Percentiles rank a stretch among this genome's conserved stretches.
These are phyloP conservation scores for Neurospora sp. DNA, from an alignment of 2,329 filamentous ascomycete genomes.

Conservation along the genomic window DNA sequence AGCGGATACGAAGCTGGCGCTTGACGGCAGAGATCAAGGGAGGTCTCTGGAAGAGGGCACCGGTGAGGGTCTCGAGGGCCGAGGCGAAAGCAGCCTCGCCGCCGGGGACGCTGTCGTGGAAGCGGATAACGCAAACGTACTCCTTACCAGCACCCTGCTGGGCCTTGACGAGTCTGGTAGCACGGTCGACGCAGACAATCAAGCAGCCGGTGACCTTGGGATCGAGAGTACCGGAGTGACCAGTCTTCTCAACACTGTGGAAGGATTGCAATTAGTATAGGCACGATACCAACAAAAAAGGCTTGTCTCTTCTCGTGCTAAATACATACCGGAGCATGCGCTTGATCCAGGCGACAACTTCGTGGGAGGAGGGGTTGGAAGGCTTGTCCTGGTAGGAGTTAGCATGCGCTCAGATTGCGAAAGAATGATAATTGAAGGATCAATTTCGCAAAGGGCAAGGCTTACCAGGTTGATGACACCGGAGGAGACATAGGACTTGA, in stretches of 20 bases:
- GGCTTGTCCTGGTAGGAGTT: slow-evolving; percentile 57
- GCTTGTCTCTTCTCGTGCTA: not conserved
- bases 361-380: slow-evolving; percentile 94
- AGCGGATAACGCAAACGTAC: slow-evolving; percentile 89
- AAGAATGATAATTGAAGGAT: not conserved
- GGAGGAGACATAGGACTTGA: slow-evolving; percentile 94
- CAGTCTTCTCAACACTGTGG: slow-evolving; percentile 83
- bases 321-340: slow-evolving; percentile 70
- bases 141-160: slow-evolving; percentile 99
- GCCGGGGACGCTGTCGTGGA: slow-evolving; percentile 91
- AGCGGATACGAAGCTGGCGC: slow-evolving; percentile 95
- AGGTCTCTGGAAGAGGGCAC: slow-evolving; percentile 92
- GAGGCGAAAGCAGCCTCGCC: slow-evolving; percentile 88
- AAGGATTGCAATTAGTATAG: slow-evolving; percentile 6
- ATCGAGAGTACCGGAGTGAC: slow-evolving; percentile 95
- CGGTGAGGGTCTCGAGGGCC: slow-evolving; percentile 90
- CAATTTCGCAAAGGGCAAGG: not conserved
- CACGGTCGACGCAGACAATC: slow-evolving; percentile 65
- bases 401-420: not conserved
- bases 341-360: slow-evolving; percentile 99
- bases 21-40: slow-evolving; percentile 98
- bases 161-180: slow-evolving; percentile 94
- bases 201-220: slow-evolving; percentile 68
- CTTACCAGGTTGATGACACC: slow-evolving; percentile 82
- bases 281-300: not conserved